These are phyloP conservation scores for Auriscalpium orientale DNA, from an alignment of 768 basidiomycete genomes.

Conservation along the genomic window DNA sequence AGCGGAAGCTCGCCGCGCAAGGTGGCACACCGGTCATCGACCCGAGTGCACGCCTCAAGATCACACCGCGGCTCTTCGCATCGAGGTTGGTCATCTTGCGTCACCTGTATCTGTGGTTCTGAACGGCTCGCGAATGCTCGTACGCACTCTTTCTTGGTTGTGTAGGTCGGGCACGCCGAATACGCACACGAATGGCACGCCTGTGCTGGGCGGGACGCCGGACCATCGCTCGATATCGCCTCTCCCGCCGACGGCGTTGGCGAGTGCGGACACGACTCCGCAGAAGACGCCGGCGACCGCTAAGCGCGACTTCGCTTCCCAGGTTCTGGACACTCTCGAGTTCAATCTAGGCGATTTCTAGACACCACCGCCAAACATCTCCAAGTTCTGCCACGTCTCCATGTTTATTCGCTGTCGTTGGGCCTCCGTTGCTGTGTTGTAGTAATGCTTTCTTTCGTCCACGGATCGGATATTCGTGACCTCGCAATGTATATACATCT, in stretches of 20 bases:
- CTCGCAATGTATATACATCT: background rate
- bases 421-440: background rate
- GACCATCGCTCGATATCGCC: constrained; percentile 29
- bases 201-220: constrained; percentile 16
- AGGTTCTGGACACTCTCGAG: constrained; percentile 59
- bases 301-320: constrained; percentile 45
- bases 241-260: constrained; percentile 15
- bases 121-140: constrained; percentile 7
- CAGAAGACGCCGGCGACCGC: constrained; percentile 20
- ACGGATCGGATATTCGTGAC: no score
- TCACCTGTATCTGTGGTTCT: constrained; percentile 5
- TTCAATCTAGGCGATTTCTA: constrained; percentile 76
- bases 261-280: constrained; percentile 18
- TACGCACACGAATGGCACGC: constrained; percentile 19
- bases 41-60: constrained; percentile 63
- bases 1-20: constrained; percentile 47
- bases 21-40: constrained; percentile 39
- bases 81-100: constrained; percentile 44
- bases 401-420: background rate
- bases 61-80: constrained; percentile 48
- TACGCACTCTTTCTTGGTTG: constrained; percentile 18
- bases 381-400: background rate
- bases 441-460: background rate
- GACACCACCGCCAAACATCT: background rate
- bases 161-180: constrained; percentile 35